Percentiles rank a stretch among this genome's conserved stretches.
phyloP scores from a whole-genome alignment of 1,284 basidiomycete genomes.

The Ustilago sp. region DNA sequence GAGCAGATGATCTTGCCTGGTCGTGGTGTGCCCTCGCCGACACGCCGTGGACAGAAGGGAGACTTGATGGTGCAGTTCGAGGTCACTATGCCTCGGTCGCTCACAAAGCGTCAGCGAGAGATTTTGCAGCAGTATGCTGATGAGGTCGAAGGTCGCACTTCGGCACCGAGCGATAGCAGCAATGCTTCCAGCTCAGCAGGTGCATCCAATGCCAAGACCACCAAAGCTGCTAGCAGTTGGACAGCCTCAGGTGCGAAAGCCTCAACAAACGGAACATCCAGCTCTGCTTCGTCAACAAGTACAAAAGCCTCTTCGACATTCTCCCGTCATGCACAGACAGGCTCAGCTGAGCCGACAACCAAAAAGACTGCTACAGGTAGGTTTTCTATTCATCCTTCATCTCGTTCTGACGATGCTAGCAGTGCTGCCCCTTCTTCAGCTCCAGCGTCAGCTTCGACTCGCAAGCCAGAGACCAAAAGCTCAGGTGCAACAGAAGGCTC shows the following conservation, averaged over 20 bases:
- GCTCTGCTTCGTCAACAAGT: slow-evolving; percentile 8
- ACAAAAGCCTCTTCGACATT: slow-evolving; percentile 19
- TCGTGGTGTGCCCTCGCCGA: slow-evolving; percentile 80
- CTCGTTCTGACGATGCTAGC: slow-evolving; percentile 36
- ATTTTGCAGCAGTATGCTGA: slow-evolving; percentile 92
- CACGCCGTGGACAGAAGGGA: slow-evolving; percentile 75
- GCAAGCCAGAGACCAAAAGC: background rate
- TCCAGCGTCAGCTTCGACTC: slow-evolving; percentile 9
- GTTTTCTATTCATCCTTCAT: slow-evolving; percentile 50
- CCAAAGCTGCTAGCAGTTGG: slow-evolving; percentile 7
- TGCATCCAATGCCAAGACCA: slow-evolving; percentile 14
- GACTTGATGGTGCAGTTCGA: slow-evolving; percentile 92
- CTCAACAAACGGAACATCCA: slow-evolving; percentile 3
- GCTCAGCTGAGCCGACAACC: slow-evolving; percentile 18
- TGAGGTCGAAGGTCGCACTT: slow-evolving; percentile 71
- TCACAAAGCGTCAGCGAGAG: slow-evolving; percentile 84
- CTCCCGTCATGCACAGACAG: slow-evolving; percentile 14
- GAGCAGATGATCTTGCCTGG: slow-evolving; percentile 95
- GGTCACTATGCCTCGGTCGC: slow-evolving; percentile 87
- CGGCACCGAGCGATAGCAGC: slow-evolving; percentile 17
- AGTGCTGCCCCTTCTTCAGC: slow-evolving; percentile 8
- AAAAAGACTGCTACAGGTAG: slow-evolving; percentile 46
- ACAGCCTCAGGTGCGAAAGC: slow-evolving; percentile 9
- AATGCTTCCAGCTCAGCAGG: background rate
- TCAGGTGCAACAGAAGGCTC: background rate